Evolutionary conservation across 2,329 filamentous ascomycete species (phyloP).

Genomic region (Rhynchosporium agropyri): DNA sequence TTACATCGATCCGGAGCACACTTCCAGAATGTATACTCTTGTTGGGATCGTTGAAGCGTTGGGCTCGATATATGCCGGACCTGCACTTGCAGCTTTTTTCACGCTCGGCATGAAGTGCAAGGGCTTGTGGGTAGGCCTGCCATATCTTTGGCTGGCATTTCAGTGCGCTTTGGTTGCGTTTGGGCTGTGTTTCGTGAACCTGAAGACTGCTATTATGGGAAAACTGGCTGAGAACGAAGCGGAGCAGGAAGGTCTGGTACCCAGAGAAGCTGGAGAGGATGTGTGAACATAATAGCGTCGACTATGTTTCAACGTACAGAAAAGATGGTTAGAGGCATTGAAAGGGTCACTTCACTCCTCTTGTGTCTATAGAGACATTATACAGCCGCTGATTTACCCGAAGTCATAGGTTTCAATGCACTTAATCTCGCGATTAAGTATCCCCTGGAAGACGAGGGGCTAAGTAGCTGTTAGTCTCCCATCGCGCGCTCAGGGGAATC

Average conservation of each 20-base stretch:
- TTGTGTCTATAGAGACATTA: not conserved
- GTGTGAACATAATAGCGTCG: not conserved
- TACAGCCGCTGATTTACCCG: too few species aligned
- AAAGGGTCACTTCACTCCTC: not conserved
- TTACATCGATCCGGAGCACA: conserved; percentile 17
- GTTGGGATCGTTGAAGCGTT: conserved; percentile 17
- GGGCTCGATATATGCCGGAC: conserved; percentile 17
- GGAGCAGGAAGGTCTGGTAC: conserved; percentile 1
- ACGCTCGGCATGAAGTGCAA: conserved; percentile 12
- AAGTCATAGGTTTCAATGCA: too few species aligned
- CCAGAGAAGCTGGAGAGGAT: not conserved
- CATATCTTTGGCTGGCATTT: conserved; percentile 17
- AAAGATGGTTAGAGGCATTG: not conserved
- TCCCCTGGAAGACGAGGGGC: too few species aligned
- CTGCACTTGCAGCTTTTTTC: conserved; percentile 16
- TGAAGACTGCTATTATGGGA: not conserved
- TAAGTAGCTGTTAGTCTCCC: too few species aligned
- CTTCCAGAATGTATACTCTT: conserved; percentile 12
- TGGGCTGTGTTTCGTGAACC: conserved; percentile 16
- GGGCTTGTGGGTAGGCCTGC: conserved; percentile 16
- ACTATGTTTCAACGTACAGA: not conserved
- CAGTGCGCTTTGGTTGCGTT: conserved; percentile 4
- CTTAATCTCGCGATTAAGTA: not conserved
- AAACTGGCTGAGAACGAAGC: not conserved
- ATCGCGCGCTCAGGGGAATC: too few species aligned